Conservation (phyloP, 306 rosid species). For the Boehmeria nivea region DNA sequence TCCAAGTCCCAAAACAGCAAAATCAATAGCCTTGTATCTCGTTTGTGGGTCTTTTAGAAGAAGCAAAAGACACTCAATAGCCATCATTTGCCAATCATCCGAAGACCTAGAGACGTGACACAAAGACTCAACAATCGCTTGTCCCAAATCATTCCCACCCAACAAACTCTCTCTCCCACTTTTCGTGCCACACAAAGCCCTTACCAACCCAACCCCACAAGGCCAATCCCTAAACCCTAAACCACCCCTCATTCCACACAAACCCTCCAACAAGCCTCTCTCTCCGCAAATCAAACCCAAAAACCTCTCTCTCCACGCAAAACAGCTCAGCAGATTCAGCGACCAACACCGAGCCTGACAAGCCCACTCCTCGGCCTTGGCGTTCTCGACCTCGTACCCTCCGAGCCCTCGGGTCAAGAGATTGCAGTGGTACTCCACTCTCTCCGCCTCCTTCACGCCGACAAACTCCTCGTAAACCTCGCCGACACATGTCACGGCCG, state of each 20-base stretch:
- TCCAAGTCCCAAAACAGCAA: conserved; percentile 32
- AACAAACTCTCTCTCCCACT: conserved; percentile 53
- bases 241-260: conserved; percentile 62
- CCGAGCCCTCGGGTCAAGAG: conserved; percentile 59
- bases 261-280: conserved; percentile 28
- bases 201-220: conserved; percentile 49
- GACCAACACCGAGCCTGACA: conserved; percentile 66
- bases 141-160: too few species aligned
- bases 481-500: conserved; percentile 34
- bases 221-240: conserved; percentile 37
- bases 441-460: conserved; percentile 26
- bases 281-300: conserved; percentile 46
- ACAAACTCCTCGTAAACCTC: conserved; percentile 42
- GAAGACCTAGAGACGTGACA: conserved; percentile 56
- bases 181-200: conserved; percentile 43
- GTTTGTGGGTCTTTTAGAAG: conserved; percentile 56
- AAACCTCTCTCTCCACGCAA: conserved; percentile 47
- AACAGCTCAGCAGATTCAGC: conserved; percentile 44
- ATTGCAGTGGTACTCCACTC: conserved; percentile 51
- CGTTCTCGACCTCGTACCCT: conserved; percentile 45
- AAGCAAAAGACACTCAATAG: conserved; percentile 47
- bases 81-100: conserved; percentile 45
- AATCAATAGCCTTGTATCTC: conserved; percentile 31
- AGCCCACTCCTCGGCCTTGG: conserved; percentile 70
- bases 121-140: conserved; percentile 29